These are phyloP conservation scores for Maudiozyma humilis DNA, from an alignment of 1,139 yeast genomes.

Conservation along the genomic window DNA sequence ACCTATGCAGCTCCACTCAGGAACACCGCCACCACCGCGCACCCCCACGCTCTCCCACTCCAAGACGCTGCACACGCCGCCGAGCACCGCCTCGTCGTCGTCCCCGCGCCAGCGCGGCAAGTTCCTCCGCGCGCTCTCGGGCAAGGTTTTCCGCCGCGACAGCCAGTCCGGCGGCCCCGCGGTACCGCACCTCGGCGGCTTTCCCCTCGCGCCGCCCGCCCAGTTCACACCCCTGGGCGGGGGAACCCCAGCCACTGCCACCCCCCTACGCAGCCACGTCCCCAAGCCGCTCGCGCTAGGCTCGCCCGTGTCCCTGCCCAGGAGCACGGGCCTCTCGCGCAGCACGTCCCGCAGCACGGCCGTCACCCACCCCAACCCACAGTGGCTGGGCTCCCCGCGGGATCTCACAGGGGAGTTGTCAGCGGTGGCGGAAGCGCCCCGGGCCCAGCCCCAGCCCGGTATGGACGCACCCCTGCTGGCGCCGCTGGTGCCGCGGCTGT, in stretches of 20 bases:
- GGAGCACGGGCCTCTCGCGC: no score
- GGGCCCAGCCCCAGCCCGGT: background rate
- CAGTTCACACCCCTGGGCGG: background rate
- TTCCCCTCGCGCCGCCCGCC: background rate
- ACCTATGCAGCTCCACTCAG: background rate
- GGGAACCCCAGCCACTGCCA: background rate
- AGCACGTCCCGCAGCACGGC: background rate
- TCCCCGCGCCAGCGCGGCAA: slow-evolving; percentile 16
- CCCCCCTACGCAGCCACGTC: slow-evolving; percentile 4
- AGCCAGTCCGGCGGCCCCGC: no score
- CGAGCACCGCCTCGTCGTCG: slow-evolving; percentile 21
- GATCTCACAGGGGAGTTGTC: no score
- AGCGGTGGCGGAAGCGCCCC: background rate
- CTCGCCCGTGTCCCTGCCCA: slow-evolving; percentile 19
- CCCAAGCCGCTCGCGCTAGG: slow-evolving; percentile 22
- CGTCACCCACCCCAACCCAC: background rate
- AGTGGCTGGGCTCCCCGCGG: background rate
- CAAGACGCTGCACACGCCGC: slow-evolving; percentile 29
- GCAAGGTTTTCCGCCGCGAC: slow-evolving; percentile 16
- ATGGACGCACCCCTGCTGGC: slow-evolving; percentile 4
- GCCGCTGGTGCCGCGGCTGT: background rate
- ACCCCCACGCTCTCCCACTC: no score
- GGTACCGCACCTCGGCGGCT: no score
- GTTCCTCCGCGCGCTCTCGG: slow-evolving; percentile 23
- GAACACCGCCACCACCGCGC: no score